A percentile compares a stretch with the other conserved stretches of the same genome.
Evolutionary conservation across 176 grass and related monocot species (phyloP).

Genomic region (Triticum timopheevii): DNA sequence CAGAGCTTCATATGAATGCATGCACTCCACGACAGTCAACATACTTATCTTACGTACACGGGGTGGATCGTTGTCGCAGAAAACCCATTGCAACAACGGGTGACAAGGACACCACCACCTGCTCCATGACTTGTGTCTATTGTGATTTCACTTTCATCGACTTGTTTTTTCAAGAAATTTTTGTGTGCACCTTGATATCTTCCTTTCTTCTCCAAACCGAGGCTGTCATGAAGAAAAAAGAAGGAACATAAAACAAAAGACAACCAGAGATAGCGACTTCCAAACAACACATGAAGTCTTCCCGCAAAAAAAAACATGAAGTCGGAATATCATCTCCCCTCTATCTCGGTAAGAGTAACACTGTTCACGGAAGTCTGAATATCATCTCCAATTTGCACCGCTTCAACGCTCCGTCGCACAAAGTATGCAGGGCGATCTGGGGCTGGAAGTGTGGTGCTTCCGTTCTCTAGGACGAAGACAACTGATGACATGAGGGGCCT

Average conservation of each 20-base stretch:
- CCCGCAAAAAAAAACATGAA: too few species aligned
- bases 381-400: too few species aligned
- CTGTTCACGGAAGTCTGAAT: background rate
- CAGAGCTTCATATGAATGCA: background rate
- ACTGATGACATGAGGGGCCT: background rate
- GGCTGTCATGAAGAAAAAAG: background rate
- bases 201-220: background rate
- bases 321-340: background rate
- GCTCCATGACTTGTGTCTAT: background rate
- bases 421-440: background rate
- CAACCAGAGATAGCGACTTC: background rate
- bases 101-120: background rate
- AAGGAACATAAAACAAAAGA: background rate
- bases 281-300: background rate
- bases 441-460: background rate
- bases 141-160: background rate
- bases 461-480: background rate
- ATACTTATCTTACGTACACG: background rate
- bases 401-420: background rate
- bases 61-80: background rate
- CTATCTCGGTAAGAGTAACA: background rate
- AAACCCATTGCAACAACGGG: background rate
- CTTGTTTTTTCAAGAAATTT: too few species aligned
- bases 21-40: background rate
- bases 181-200: background rate